A percentile compares a stretch with the other conserved stretches of the same genome.
Conservation (phyloP, 768 basidiomycete genomes). For the Amanita fuliginea region DNA sequence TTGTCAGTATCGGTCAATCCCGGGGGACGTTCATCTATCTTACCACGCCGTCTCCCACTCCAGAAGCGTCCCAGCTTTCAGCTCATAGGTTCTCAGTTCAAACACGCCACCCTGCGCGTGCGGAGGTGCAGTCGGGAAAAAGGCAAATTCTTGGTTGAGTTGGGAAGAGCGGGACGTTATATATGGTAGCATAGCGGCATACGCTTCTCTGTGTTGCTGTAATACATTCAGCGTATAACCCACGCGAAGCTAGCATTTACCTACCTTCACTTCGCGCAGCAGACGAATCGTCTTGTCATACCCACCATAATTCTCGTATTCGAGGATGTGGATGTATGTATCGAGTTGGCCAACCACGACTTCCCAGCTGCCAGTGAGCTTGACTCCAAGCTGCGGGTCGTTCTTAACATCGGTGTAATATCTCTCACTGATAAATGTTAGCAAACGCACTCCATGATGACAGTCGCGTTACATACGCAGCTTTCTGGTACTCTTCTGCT, state of each 20-base stretch:
- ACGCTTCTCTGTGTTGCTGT: conserved; percentile 52
- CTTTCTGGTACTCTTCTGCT: conserved; percentile 74
- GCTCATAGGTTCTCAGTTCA: conserved; percentile 81
- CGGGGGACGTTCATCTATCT: conserved; percentile 11
- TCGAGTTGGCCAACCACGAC: conserved; percentile 85
- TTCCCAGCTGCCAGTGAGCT: conserved; percentile 93
- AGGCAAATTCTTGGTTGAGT: conserved; percentile 89
- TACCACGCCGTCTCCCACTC: conserved; percentile 96
- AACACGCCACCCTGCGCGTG: conserved; percentile 84
- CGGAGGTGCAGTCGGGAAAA: conserved; percentile 87
- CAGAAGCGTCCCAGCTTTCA: conserved; percentile 80
- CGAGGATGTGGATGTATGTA: conserved; percentile 69
- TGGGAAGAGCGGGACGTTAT: conserved; percentile 65
- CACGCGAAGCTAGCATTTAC: conserved; percentile 10
- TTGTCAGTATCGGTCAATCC: conserved; percentile 1
- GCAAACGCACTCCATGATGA: conserved; percentile 2
- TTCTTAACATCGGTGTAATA: conserved; percentile 78
- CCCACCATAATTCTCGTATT: conserved; percentile 90
- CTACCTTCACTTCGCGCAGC: conserved; percentile 56
- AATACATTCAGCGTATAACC: not conserved
- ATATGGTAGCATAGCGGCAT: conserved; percentile 67
- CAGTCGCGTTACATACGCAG: conserved; percentile 48
- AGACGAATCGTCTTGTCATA: conserved; percentile 67
- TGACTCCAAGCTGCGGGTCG: conserved; percentile 65
- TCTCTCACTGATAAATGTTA: conserved; percentile 41